Evolutionary conservation across 345 rosid genomes (phyloP), one percentile per base, ranked within the genome.

Genomic region (Salix koriyanagi): DNA sequence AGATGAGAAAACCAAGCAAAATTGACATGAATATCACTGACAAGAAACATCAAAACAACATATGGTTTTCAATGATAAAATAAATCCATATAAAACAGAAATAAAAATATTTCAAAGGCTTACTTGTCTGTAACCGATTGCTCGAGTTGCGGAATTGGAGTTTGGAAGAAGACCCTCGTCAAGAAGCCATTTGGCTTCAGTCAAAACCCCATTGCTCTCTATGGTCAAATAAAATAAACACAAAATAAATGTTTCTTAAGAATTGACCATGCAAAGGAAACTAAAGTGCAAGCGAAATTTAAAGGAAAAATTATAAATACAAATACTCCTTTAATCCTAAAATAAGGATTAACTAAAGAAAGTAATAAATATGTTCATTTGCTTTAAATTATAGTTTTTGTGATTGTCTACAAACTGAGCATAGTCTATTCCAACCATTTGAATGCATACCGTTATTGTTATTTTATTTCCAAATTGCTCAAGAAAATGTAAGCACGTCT

Each of bases 41-140:
- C 42, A 68, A 69, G 28, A 76, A 30, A 56, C 39, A 15, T 58
- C 4, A 13, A n/a, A 34, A 70, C 36, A 58, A 61, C 42, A 62
- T 12, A 62, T 10, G 18, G 66, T 10, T 25, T 62, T 26, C 66
- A 62, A 28, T 25, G 30, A 62, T 21, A 26, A 41, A 4, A 44
- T 44, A 9, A 67, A 15, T 16, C 44, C 60, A 25, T 16, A 67
- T 30, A 66, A 66, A 48, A 26, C 0, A 0, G 36, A 16, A 41
- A 80, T 77, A 48, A 73, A 21, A 15, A 25, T 26, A 7, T 8
- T 32, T 34, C 48, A 42, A 23, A 2, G 6, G 19, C 26, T 60
- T 83, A 92, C 97, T 85, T 92, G 99, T 88, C 90, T 89, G 70
- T 92, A 94, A 67, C 97, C 99, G 83, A 92, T 91, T 75, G 99